Evolutionary conservation across 2,329 filamentous ascomycete species (phyloP), one percentile per base, ranked within the genome.

Genomic region (Alternaria sp.): DNA sequence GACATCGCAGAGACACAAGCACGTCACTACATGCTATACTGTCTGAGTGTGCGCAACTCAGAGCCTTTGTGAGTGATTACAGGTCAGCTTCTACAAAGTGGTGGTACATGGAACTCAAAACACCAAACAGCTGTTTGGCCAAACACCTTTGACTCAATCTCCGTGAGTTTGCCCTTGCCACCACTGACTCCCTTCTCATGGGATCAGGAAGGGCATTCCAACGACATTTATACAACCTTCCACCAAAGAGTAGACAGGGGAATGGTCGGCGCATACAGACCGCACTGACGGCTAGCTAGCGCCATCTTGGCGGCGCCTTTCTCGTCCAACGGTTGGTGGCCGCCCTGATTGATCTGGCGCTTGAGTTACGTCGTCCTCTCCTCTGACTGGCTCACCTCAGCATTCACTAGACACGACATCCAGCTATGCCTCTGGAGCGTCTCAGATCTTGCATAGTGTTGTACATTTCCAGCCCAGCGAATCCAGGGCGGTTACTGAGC

Each of bases 401-500:
- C 67, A 71, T 66, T 64, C 59, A 53, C 65, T 69, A 43, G 66
- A 72, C 68, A 71, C 70, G 64, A 74, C 67, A 51, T 68, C 71
- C 65, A 72, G 60, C 62, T 67, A 63, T 55, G 63, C 66, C 62
- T 71, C 68, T 71, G 65, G 65, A 71, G 69, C 75, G 76, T 78
- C 75, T 78, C 75, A 74, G 70, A 70, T 73, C 58, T 69, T 62
- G 62, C 66, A 66, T 70, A 69, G 65, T 66, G 71, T 74, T 66
- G 70, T 71, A 72, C 72, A 76, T 73, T 66, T 71, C 64, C 64
- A 58, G 49, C 53, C 65, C 67, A 76, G 70, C 76, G 72, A 77
- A 77, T 78, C 72, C 68, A 67, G 60, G 71, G 75, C 75, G 75
- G 68, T 70, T 78, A 76, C 61, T 64, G 68, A 73, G 69, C 69